A percentile compares a stretch with the other conserved stretches of the same genome.
These are phyloP conservation scores for Gracilaria domingensis DNA, from an alignment of 23 red algal genomes.

Conservation along the genomic window DNA sequence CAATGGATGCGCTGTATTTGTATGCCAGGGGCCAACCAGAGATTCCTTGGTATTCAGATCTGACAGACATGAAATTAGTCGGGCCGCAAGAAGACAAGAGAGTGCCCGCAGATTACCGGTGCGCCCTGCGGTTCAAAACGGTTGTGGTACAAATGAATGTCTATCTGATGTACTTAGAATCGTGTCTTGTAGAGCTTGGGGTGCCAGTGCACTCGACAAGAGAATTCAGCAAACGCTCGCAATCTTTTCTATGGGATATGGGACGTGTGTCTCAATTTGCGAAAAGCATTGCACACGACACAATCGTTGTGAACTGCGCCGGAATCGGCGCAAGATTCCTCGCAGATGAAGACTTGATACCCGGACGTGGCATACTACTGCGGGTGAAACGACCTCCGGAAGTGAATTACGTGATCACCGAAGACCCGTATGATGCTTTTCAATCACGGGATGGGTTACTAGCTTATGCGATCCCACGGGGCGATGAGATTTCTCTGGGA, in stretches of 20 bases:
- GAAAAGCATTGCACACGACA: conserved; percentile 5
- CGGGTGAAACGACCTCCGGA: conserved; percentile 45
- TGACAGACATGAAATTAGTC: conserved; percentile 52
- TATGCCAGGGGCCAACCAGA: conserved; percentile 17
- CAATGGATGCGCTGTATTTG: conserved; percentile 30
- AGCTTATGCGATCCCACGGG: conserved; percentile 74
- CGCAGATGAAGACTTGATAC: conserved; percentile 63
- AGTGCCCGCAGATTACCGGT: conserved; percentile 35
- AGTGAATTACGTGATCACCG: conserved; percentile 30
- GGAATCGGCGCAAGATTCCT: conserved; percentile 73
- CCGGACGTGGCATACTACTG: conserved; percentile 68
- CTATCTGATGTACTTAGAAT: conserved; percentile 52
- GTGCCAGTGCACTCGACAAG: conserved; percentile 29
- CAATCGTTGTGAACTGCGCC: conserved; percentile 78
- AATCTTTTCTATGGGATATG: conserved; percentile 37
- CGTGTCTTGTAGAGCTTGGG: conserved; percentile 17
- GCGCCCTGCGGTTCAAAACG: conserved; percentile 33
- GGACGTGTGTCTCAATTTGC: conserved; percentile 29
- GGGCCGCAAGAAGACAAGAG: conserved; percentile 31
- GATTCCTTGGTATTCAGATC: conserved; percentile 55
- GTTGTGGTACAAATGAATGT: conserved; percentile 60
- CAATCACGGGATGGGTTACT: conserved; percentile 45
- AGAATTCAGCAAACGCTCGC: conserved; percentile 14
- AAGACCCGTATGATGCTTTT: conserved; percentile 14
- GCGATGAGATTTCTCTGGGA: conserved; percentile 57